Evolutionary conservation across 352 stramenopile species (phyloP).

Genomic region (Globisporangium spiculum): DNA sequence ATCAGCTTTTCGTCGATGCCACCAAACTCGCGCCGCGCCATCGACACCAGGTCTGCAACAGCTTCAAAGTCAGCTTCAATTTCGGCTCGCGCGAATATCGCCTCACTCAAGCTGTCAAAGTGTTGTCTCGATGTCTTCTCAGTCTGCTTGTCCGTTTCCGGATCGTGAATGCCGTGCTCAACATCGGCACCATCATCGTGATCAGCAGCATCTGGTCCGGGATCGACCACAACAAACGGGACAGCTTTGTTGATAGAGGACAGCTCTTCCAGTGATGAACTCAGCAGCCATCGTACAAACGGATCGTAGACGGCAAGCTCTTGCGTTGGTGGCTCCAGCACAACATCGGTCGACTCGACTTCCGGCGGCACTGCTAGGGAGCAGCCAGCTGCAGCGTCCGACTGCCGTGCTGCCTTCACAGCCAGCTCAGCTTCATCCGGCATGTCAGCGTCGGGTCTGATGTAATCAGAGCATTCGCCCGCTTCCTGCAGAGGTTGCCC

Average conservation of each 20-base stretch:
- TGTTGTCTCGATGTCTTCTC: neutral
- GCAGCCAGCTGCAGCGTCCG: neutral
- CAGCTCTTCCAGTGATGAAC: conserved; percentile 42
- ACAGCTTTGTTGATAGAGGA: conserved; percentile 25
- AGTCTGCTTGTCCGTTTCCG: neutral
- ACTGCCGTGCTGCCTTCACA: neutral
- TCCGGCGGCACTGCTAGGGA: neutral
- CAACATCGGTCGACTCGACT: conserved; percentile 17
- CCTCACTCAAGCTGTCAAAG: conserved; percentile 13
- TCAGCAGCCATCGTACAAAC: conserved; percentile 63
- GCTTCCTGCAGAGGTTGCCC: neutral
- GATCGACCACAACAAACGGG: conserved; percentile 21
- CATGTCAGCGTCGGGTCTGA: conserved; percentile 5
- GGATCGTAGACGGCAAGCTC: conserved; percentile 40
- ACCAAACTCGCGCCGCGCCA: conserved; percentile 41
- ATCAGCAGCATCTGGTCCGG: neutral
- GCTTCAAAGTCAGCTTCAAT: conserved; percentile 48
- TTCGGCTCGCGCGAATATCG: conserved; percentile 35
- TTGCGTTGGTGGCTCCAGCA: conserved; percentile 32
- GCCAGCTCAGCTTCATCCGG: conserved; percentile 7
- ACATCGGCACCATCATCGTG: neutral
- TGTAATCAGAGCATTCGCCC: conserved; percentile 8
- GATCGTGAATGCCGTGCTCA: neutral
- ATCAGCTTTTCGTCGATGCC: conserved; percentile 41
- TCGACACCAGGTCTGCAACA: conserved; percentile 43